Evolutionary conservation across 148 eudicot species (phyloP), one percentile per base, ranked within the genome.

Genomic region (Nepenthes gracilis): DNA sequence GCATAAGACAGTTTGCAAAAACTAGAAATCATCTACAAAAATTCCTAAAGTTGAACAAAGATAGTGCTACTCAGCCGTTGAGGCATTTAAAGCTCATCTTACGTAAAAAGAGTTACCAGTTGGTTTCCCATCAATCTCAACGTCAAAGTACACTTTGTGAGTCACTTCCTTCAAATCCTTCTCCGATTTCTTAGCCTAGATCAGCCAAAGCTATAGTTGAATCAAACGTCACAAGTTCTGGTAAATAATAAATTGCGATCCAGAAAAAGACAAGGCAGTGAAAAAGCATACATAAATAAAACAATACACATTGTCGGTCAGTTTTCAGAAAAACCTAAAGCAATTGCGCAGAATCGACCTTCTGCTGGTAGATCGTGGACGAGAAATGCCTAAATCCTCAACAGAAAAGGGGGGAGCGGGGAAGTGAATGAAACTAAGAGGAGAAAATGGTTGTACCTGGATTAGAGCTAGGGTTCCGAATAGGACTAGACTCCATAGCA

Each of bases 81-180:
- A 49, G 0, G n/a, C 15, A 49, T 5, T n/a, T 10, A 3, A 11
- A 49, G 2, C 12, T 49, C 13, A n/a, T 0, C 6, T 5, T n/a
- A 49, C 11, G 11, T n/a, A 6, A 11, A 10, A 65, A 5, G 60
- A 9, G 72, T 43, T 77, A 93, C 99, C 99, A 4, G 99, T 95
- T 51, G 87, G 76, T 78, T 86, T 82, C 49, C 99, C 99, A 64
- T 68, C 87, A 57, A 93, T 93, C 65, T 84, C 95, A 47, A 93
- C 85, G 57, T 93, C 99, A 58, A 93, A 93, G 64, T 59, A 93
- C 47, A 93, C 99, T 74, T 93, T 88, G 66, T 86, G 83, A 34
- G 99, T 93, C 54, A 93, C 83, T 77, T 84, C 87, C 75, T 84
- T 84, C 75, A 80, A 75, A 79, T 82, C 78, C 59, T 82, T 77